These are phyloP conservation scores for Arabidopsis thaliana DNA, from an alignment of 345 rosid genomes.

Conservation along the genomic window TAIR10.1 NC_003076.8:21087001-21087500, in stretches of 20 bases:
- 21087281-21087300: background rate
- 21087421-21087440: conserved; percentile 4
- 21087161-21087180: conserved; percentile 8
- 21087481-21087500: background rate
- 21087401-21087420: conserved; percentile 45
- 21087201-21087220: conserved; percentile 6
- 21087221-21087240: background rate
- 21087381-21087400: conserved; percentile 38
- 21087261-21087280: background rate
- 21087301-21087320: conserved; percentile 25
- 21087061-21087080: background rate
- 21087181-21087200: background rate
- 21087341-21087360: conserved; percentile 44
- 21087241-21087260: conserved; percentile 1
- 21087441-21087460: background rate
- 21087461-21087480: background rate
- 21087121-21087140: background rate
- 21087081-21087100: background rate
- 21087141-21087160: conserved; percentile 1
- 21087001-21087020: background rate
- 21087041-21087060: background rate
- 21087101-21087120: background rate
- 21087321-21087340: conserved; percentile 31
- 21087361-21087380: conserved; percentile 35
- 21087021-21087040: background rate